A percentile compares a stretch with the other conserved stretches of the same genome.
These are phyloP conservation scores for Primulina eburnea DNA, from an alignment of 257 asterid genomes.

Conservation along the genomic window DNA sequence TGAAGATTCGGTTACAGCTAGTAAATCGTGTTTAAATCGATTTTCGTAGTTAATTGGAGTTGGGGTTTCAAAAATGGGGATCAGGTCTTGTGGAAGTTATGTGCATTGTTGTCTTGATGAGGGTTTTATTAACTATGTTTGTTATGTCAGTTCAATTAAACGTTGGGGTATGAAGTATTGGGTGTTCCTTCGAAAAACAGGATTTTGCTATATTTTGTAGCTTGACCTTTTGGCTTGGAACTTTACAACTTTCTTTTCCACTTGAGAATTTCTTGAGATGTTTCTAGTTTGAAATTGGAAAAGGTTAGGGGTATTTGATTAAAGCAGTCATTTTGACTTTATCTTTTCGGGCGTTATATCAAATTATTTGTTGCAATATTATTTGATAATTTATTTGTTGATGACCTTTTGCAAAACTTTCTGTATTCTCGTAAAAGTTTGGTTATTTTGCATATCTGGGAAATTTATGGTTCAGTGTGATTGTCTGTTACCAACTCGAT, in stretches of 20 bases:
- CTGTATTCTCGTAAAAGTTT: constrained; percentile 7
- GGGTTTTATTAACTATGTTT: constrained; percentile 14
- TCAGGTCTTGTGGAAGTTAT: constrained; percentile 28
- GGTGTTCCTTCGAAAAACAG: constrained; percentile 13
- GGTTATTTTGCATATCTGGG: not conserved
- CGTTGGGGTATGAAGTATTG: constrained; percentile 13
- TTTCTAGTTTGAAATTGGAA: constrained; percentile 7
- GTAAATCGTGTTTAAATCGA: not conserved
- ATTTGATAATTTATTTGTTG: not conserved
- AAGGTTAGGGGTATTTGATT: not conserved
- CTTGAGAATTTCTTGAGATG: constrained; percentile 13
- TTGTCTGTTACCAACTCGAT: not conserved
- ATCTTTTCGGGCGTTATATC: not conserved
- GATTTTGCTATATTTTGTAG: constrained; percentile 9
- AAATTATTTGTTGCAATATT: no score
- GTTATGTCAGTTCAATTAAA: constrained; percentile 12
- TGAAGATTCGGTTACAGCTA: not conserved
- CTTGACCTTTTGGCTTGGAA: not conserved
- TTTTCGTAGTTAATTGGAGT: constrained; percentile 8
- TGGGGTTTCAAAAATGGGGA: constrained; percentile 24
- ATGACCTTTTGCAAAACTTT: constrained; percentile 13
- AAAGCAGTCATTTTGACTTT: not conserved
- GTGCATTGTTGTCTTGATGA: constrained; percentile 24
- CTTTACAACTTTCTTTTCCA: not conserved
- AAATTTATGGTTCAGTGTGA: not conserved